Evolutionary conservation across 768 basidiomycete genomes (phyloP), one percentile per base, ranked within the genome.

Genomic region (Tubosaeta sp.): DNA sequence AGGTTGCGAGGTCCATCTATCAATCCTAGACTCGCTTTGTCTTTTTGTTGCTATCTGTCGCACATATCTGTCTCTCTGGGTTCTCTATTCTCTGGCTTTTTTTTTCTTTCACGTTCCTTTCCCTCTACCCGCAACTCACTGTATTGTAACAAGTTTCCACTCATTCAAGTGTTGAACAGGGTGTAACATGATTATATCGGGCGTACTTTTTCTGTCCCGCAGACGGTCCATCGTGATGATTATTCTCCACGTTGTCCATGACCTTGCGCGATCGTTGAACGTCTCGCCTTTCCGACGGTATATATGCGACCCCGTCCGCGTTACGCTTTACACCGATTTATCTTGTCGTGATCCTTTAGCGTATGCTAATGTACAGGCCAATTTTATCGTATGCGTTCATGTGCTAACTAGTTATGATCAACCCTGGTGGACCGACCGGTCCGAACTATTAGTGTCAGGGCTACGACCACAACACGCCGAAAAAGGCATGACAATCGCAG

Each of bases 1-100:
- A 90, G 88, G 85, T 88, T 56, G 85, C 85, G 66, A 79, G 80
- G 74, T 84, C 85, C 65, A 82, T 88, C 73, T 88, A 86, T 74
- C 82, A 80, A 71, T 74, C 80, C 70, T 88, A 88, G 85, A 86
- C 72, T 76, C 74, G 71, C 73, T 63, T 51, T 67, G 76, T 76
- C 82, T 71, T 29, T 83, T 57, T 66, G 71, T 81, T 75, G 85
- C 84, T 86, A 88, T 89, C 85, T 88, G 74, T 85, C 74, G 78
- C 80, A 79, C 80, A 80, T 84, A 85, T 86, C 74, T 83, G 75
- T 80, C 73, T 79, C 78, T 76, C 78, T 78, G 83, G 79, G 76
- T 76, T 76, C 71, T 67, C 66, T 63, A 71, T 68, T 32, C 27
- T 57, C 47, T 22, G 39, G 39, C 39, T 41, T 19, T 25, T 22